A percentile compares a stretch with the other conserved stretches of the same genome.
phyloP scores from a whole-genome alignment of 768 basidiomycete genomes.

The Mycena polygramma region DNA sequence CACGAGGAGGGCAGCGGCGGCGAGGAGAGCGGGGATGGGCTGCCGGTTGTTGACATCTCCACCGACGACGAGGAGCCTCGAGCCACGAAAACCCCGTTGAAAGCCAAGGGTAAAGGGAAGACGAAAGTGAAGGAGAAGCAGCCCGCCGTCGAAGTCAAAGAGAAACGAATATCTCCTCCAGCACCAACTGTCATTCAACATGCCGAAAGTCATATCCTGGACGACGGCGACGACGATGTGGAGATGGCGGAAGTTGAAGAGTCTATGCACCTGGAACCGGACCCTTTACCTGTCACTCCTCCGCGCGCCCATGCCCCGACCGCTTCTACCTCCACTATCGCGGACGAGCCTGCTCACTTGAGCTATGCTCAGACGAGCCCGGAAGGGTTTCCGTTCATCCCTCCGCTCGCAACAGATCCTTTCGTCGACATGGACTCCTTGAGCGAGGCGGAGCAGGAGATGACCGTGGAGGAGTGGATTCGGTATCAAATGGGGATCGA shows the following conservation, averaged over 20 bases:
- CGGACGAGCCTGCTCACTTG: slow-evolving; percentile 28
- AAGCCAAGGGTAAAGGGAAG: slow-evolving; percentile 30
- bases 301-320: slow-evolving; percentile 30
- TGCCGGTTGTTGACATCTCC: slow-evolving; percentile 58
- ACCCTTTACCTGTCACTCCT: slow-evolving; percentile 32
- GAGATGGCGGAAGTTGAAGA: slow-evolving; percentile 47
- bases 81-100: slow-evolving; percentile 36
- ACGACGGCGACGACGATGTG: slow-evolving; percentile 41
- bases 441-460: slow-evolving; percentile 75
- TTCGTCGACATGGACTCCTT: slow-evolving; percentile 60
- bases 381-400: slow-evolving; percentile 43
- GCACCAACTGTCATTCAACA: neutral
- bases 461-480: slow-evolving; percentile 91
- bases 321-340: slow-evolving; percentile 27
- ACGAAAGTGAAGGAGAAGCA: slow-evolving; percentile 27
- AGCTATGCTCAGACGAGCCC: slow-evolving; percentile 14
- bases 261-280: slow-evolving; percentile 24
- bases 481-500: slow-evolving; percentile 79
- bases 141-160: slow-evolving; percentile 22
- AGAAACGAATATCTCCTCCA: neutral
- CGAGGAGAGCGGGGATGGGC: slow-evolving; percentile 35
- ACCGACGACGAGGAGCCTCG: slow-evolving; percentile 53
- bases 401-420: slow-evolving; percentile 60
- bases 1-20: slow-evolving; percentile 10
- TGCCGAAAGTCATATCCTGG: slow-evolving; percentile 3